These are phyloP conservation scores for Trichosporon faecale DNA, from an alignment of 1,284 basidiomycete species.

Conservation along the genomic window DNA sequence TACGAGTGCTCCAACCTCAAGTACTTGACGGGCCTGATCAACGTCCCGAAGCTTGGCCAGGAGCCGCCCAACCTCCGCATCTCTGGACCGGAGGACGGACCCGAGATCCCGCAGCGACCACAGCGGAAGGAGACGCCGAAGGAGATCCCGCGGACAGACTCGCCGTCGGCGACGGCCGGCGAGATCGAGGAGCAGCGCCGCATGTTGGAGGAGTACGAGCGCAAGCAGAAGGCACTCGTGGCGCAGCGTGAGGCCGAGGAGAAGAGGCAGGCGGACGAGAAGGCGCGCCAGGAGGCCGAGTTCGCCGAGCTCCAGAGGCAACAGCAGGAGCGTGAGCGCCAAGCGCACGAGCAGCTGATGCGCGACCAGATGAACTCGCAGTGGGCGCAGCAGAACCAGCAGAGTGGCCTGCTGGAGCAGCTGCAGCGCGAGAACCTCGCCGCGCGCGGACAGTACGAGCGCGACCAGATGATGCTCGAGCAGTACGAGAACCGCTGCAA, in stretches of 20 bases:
- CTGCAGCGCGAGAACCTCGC: constrained; percentile 86
- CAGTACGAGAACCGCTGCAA: constrained; percentile 97
- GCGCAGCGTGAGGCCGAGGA: constrained; percentile 81
- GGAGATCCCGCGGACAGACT: constrained; percentile 57
- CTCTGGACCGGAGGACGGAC: constrained; percentile 61
- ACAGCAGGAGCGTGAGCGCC: constrained; percentile 78
- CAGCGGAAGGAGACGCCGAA: constrained; percentile 59
- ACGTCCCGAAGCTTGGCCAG: constrained; percentile 93
- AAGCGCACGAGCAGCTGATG: constrained; percentile 79
- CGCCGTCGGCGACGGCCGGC: constrained; percentile 67
- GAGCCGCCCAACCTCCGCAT: constrained; percentile 84
- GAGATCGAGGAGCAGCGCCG: constrained; percentile 90
- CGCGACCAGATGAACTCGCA: constrained; percentile 72
- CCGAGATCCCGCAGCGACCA: constrained; percentile 83
- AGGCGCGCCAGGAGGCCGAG: constrained; percentile 78
- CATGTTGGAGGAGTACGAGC: constrained; percentile 94
- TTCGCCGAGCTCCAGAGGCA: constrained; percentile 64
- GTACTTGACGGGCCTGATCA: constrained; percentile 90
- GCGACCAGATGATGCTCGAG: constrained; percentile 95
- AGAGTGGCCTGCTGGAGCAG: constrained; percentile 59
- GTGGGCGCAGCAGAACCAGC: constrained; percentile 54
- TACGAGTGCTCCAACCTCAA: constrained; percentile 97
- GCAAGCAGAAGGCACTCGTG: constrained; percentile 80
- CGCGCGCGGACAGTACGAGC: constrained; percentile 95
- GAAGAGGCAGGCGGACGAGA: constrained; percentile 68